Percentiles rank a stretch among this genome's conserved stretches.
Conservation (phyloP, 176 grass and related monocot species). For the Thalia dealbata region DNA sequence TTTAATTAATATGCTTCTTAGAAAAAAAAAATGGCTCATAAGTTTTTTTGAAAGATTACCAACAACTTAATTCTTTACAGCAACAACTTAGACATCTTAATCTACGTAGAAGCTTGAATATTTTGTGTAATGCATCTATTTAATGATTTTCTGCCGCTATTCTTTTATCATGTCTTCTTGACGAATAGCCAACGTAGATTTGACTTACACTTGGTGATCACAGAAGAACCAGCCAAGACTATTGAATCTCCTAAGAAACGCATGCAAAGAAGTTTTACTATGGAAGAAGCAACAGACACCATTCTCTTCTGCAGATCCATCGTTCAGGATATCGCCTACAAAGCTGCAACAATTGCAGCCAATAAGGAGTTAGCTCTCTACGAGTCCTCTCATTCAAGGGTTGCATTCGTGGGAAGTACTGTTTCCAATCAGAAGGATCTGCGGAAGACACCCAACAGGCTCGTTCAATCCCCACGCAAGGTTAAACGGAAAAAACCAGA, state of each 20-base stretch:
- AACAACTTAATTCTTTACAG: no score
- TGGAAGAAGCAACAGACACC: slow-evolving; percentile 12
- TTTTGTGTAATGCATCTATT: neutral
- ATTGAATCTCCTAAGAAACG: neutral
- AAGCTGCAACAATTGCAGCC: slow-evolving; percentile 13
- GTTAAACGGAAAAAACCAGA: neutral
- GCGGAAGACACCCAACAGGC: neutral
- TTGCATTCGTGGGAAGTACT: slow-evolving; percentile 7
- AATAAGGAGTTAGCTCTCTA: slow-evolving; percentile 3
- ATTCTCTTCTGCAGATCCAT: slow-evolving; percentile 13
- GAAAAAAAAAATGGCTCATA: no score
- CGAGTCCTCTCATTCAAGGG: neutral
- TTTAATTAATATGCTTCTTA: no score
- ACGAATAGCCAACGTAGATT: neutral
- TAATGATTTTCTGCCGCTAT: neutral
- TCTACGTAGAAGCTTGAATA: neutral
- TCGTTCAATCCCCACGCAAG: neutral
- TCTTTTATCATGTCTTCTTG: neutral
- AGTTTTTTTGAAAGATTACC: no score
- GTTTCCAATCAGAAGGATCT: slow-evolving; percentile 7
- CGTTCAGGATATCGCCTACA: slow-evolving; percentile 6
- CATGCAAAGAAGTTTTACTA: neutral
- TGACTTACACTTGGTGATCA: neutral
- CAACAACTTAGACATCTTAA: no score
- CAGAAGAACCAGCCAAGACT: slow-evolving; percentile 4